These are phyloP conservation scores for Debaryomycetaceae sp. DNA, from an alignment of 1,139 yeast genomes.

Conservation along the genomic window DNA sequence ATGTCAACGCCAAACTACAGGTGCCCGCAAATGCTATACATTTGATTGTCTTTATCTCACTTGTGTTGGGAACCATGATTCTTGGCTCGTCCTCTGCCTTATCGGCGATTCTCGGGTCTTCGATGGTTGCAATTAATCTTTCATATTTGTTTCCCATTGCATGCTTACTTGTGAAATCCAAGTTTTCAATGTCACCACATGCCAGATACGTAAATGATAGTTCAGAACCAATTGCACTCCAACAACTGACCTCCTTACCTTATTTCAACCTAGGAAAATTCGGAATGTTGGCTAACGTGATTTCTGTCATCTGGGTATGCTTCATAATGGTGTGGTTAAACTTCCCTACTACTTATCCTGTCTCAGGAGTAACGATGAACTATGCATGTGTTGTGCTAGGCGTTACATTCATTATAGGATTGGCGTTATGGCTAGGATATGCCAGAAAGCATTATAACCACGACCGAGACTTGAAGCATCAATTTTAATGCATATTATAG, in stretches of 20 bases:
- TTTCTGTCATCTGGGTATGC: slow-evolving; percentile 25
- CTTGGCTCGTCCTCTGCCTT: slow-evolving; percentile 25
- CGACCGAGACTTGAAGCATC: not conserved
- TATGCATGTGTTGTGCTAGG: slow-evolving; percentile 36
- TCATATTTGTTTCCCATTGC: slow-evolving; percentile 26
- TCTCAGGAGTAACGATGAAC: slow-evolving; percentile 30
- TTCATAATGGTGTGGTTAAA: slow-evolving; percentile 28
- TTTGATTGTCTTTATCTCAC: slow-evolving; percentile 15
- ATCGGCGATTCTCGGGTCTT: slow-evolving; percentile 26
- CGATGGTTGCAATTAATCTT: slow-evolving; percentile 27
- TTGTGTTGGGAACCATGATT: slow-evolving; percentile 19
- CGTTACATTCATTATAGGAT: slow-evolving; percentile 24
- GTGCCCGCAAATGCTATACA: slow-evolving; percentile 23
- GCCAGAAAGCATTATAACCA: slow-evolving; percentile 18
- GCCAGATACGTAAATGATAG: slow-evolving; percentile 8
- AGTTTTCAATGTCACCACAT: slow-evolving; percentile 12
- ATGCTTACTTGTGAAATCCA: slow-evolving; percentile 18
- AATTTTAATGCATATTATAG: not conserved
- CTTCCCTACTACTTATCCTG: slow-evolving; percentile 28
- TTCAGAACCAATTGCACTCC: not conserved
- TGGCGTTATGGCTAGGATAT: slow-evolving; percentile 24
- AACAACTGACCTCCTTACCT: slow-evolving; percentile 10
- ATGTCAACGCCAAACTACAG: slow-evolving; percentile 15
- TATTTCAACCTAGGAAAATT: slow-evolving; percentile 22
- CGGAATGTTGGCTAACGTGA: slow-evolving; percentile 25